Base-by-base conservation (phyloP, 2,329 filamentous ascomycete genomes). In the Blastomyces emzantsi region DNA sequence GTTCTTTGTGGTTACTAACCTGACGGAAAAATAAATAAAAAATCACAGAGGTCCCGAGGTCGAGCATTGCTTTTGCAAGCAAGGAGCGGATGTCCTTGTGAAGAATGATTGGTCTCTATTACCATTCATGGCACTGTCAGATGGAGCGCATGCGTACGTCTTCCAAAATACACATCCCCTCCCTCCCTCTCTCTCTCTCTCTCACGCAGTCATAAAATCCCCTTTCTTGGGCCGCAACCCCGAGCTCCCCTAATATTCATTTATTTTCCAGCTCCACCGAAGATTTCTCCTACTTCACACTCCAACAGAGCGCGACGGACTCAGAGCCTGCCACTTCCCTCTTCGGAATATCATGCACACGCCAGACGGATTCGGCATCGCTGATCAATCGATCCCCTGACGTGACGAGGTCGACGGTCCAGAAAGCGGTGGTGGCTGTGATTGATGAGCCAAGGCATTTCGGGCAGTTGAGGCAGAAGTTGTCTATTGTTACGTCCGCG, bases 241-340 rank as follows among this genome's bases (percentile, higher is more conserved):
- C 15, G 39, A 54, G 52, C 33, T 54, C 41, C 51, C 36, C 36
- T 52, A 54, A 61, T 36, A 56, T 36, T 25, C 9, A 39, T 45
- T 19, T 45, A 57, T 51, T 43, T 55, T 52, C 43, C 71, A 94
- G 90, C 63, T 87, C 90, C 28, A 89, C 88, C 64, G 94, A 99
- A 78, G 94, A 97, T 78, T 99, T 97, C 80, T 97, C 92, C 61
- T 99, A 99, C 79, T 99, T 99, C 75, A 97, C 93, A 9, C 86
- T 99, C 61, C 83, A 91, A 64, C 85, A 86, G 62, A 78, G 78
- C 66, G 74, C 74, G 57, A 78, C 78, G 11, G 61, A 73, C 1
- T 70, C 70, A 2, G 64, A 67, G 41, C 84, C 87, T 7, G 85
- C 86, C 39, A 92, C 90, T 1, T 96, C 91, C 30, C 85, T 99